Conservation (phyloP, 2,329 filamentous ascomycete genomes). For the Colletotrichum camelliae region DNA sequence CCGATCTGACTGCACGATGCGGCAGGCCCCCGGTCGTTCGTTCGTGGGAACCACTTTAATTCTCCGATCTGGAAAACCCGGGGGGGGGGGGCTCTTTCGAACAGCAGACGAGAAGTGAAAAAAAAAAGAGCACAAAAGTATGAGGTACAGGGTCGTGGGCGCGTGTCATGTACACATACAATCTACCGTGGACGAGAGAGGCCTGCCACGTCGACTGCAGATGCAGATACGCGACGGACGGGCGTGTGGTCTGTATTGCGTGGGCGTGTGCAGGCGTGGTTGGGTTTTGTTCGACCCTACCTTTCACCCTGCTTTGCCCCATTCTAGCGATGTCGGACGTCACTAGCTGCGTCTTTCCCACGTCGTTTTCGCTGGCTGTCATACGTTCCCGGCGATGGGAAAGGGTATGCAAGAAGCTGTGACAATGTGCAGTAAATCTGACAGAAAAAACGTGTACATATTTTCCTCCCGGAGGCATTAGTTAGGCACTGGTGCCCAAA, state of each 20-base stretch:
- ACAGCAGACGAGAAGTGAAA: not conserved
- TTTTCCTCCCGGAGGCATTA: slow-evolving; percentile 1
- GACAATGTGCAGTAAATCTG: not conserved
- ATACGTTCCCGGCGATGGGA: not conserved
- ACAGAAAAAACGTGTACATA: not conserved
- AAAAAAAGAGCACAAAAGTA: not conserved
- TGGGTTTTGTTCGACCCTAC: not conserved
- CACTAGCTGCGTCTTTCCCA: slow-evolving; percentile 12
- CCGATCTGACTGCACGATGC: slow-evolving; percentile 22
- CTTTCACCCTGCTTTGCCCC: not conserved
- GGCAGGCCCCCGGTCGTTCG: slow-evolving; percentile 17
- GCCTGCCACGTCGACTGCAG: slow-evolving; percentile 19
- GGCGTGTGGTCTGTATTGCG: not conserved
- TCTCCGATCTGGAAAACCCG: slow-evolving; percentile 18
- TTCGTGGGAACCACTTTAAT: slow-evolving; percentile 19
- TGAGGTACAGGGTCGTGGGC: not conserved
- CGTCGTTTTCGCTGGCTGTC: not conserved
- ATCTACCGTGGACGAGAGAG: not conserved
- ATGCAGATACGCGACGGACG: slow-evolving; percentile 17
- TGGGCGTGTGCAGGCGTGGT: slow-evolving; percentile 6
- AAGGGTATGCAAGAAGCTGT: not conserved
- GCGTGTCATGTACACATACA: slow-evolving; percentile 3
- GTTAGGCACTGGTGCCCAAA: slow-evolving; percentile 23
- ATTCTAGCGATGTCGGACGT: slow-evolving; percentile 17
- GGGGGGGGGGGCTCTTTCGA: not conserved